Conservation (phyloP, 2,329 filamentous ascomycete genomes). For the Orbilia oligospora region DNA sequence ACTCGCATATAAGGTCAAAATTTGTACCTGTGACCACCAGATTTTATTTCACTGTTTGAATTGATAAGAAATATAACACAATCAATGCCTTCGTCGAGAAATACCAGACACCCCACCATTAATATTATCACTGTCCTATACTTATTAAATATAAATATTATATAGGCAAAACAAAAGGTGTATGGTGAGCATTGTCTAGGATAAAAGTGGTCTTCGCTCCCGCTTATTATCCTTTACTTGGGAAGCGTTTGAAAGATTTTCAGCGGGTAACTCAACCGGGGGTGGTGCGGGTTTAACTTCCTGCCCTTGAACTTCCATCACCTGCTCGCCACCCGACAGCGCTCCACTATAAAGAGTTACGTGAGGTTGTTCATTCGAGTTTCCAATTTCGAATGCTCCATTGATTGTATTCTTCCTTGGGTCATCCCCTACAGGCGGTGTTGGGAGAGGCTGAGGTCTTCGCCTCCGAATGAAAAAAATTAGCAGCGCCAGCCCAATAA, state of each 20-base stretch:
- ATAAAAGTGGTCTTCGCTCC: conserved; percentile 17
- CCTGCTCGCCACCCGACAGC: neutral
- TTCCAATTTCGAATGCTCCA: conserved; percentile 38
- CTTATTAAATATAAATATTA: no score
- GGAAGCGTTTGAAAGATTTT: neutral
- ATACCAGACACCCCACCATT: no score
- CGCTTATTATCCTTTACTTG: neutral
- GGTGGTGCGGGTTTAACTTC: conserved; percentile 20
- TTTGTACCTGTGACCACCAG: no score
- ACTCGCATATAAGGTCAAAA: no score
- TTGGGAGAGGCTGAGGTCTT: conserved; percentile 5
- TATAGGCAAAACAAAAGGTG: no score
- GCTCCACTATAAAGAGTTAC: neutral
- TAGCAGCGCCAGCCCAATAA: conserved; percentile 16
- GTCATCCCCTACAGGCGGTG: conserved; percentile 27
- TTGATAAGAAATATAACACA: no score
- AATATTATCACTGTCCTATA: no score
- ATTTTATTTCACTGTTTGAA: no score
- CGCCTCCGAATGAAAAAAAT: conserved; percentile 26
- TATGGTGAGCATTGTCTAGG: neutral
- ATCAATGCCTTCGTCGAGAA: no score
- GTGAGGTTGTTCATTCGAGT: neutral
- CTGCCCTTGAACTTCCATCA: conserved; percentile 6
- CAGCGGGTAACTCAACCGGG: conserved; percentile 38
- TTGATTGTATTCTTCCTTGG: conserved; percentile 32